A percentile compares a stretch with the other conserved stretches of the same genome.
These are phyloP conservation scores for Aristolochia fimbriata DNA, from an alignment of 164 flowering plant species.

Conservation along the genomic window DNA sequence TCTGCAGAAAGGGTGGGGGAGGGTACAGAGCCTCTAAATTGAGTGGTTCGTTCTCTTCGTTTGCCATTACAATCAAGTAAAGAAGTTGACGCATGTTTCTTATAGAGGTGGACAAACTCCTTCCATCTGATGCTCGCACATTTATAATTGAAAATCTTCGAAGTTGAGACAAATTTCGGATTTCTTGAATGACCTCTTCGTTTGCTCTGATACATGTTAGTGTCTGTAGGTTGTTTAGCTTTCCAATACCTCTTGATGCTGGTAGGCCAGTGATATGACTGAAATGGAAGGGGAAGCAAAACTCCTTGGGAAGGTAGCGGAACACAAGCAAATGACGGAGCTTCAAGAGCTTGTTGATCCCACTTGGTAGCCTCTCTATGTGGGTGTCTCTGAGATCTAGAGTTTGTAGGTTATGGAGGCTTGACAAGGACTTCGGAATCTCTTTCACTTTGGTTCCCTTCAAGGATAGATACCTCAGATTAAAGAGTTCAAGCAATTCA, in stretches of 20 bases:
- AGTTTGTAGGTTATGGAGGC: conserved; percentile 2
- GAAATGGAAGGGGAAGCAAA: not conserved
- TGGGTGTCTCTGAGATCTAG: conserved; percentile 3
- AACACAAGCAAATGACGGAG: conserved; percentile 4
- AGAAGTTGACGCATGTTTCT: conserved; percentile 6
- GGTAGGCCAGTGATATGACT: not conserved
- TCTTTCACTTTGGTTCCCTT: conserved; percentile 3
- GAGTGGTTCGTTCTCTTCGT: conserved; percentile 1
- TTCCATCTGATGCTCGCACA: not conserved
- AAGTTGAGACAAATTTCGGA: conserved; percentile 4
- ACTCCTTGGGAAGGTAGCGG: no score
- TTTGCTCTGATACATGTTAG: not conserved
- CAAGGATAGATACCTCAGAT: conserved; percentile 10
- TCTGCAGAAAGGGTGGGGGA: conserved; percentile 1
- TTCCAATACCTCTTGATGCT: not conserved
- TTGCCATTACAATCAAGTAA: not conserved
- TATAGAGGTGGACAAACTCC: conserved; percentile 1
- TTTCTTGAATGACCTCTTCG: not conserved
- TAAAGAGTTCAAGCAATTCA: not conserved
- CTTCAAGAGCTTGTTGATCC: conserved; percentile 2
- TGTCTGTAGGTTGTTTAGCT: not conserved
- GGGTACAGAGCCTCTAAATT: not conserved
- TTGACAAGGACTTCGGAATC: conserved; percentile 5
- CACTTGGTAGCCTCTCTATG: not conserved
- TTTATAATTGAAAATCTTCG: conserved; percentile 1